Base-by-base conservation (phyloP, 129 eudicot genomes). In the Escallonia rubra region DNA sequence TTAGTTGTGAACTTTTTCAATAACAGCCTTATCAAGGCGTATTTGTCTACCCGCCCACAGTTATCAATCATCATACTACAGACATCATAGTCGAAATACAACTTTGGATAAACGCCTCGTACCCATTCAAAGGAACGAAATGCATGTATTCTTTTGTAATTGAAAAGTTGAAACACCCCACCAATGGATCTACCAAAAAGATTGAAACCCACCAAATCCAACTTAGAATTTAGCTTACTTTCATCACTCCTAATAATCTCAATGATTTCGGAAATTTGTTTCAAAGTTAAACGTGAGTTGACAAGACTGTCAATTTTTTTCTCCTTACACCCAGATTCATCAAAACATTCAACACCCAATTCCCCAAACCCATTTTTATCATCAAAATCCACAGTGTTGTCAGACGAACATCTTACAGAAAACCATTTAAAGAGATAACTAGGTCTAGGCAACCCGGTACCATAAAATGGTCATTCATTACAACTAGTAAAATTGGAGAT, bases 61-160 rank as follows among this genome's bases (percentile, higher is more conserved):
- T 91, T 91, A 72, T 73, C 82, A 74, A 88, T 73, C 42, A 81
- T 76, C 59, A 85, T 67, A 53, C 96, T 87, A 81, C 93, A 85
- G 74, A 91, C 48, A 63, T 60, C 72, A 8, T 75, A 81, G 69
- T 74, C 81, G 46, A 57, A 58, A 38, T 68, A 73, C 58, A 82
- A 41, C 59, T 67, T 67, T 16, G 72, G 68, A 63, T 80, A 43
- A 43, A 44, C 73, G 62, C 51, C 71, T 40, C 77, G 72, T 66
- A 85, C 57, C 96, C 93, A 91, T 13, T 74, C 68, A 66, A 85
- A 91, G 68, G 88, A 85, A 34, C 57, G 66, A 81, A 91, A 43
- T 23, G 80, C 88, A 3, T 71, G 65, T 47, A 87, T 43, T 45
- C 58, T 81, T 39, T 79, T 75, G 4, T 53, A 34, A 72, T 85